phyloP scores from a whole-genome alignment of 148 eudicot genomes.

The Silene conica region DNA sequence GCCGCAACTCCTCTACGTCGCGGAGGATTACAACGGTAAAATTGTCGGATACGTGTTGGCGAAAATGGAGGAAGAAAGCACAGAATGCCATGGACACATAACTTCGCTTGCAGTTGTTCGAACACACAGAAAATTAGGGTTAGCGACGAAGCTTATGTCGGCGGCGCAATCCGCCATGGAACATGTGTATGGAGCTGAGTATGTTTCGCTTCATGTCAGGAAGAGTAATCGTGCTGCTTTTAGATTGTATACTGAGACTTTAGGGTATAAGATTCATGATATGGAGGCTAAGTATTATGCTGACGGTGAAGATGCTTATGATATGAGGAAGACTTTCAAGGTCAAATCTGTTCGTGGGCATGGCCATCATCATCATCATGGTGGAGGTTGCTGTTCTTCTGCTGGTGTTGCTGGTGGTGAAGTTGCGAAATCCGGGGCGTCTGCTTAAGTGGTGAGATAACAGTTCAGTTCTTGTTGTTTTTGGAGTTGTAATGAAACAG shows the following conservation, averaged over 20 bases:
- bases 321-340: constrained; percentile 74
- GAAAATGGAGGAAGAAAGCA: constrained; percentile 84
- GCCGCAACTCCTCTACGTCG: constrained; percentile 90
- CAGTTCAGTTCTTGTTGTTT: no score
- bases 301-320: constrained; percentile 81
- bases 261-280: constrained; percentile 83
- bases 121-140: constrained; percentile 78
- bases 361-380: constrained; percentile 22
- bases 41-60: constrained; percentile 88
- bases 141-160: constrained; percentile 94
- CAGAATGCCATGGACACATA: constrained; percentile 93
- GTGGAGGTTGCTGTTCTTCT: constrained; percentile 39
- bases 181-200: constrained; percentile 59
- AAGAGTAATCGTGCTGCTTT: constrained; percentile 92
- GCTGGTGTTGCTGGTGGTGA: constrained; percentile 30
- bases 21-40: constrained; percentile 80
- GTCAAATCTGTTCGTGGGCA: constrained; percentile 30
- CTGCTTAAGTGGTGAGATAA: neutral
- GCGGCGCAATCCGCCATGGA: constrained; percentile 95
- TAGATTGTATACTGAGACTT: constrained; percentile 65
- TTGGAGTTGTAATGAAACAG: neutral
- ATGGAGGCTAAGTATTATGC: constrained; percentile 93
- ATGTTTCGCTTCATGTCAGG: constrained; percentile 79
- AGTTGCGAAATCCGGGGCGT: neutral
- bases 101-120: constrained; percentile 85